phyloP scores from a whole-genome alignment of 306 rosid genomes.

The Sicyos baderoa region DNA sequence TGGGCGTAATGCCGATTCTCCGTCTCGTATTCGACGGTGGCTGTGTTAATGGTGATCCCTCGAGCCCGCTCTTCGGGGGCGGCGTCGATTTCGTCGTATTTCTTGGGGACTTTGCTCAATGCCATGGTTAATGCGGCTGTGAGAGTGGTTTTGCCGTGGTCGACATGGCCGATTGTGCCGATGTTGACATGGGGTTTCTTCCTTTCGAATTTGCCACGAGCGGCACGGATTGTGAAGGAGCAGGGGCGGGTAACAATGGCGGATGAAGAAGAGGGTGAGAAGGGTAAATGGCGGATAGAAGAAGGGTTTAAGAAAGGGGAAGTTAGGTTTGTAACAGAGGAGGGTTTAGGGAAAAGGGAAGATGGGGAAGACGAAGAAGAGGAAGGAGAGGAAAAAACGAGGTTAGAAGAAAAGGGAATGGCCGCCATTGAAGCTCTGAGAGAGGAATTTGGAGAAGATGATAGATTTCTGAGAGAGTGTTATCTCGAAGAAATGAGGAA shows the following conservation, averaged over 20 bases:
- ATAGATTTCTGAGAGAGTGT: conserved; percentile 14
- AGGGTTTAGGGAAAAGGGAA: conserved; percentile 26
- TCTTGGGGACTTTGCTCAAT: conserved; percentile 50
- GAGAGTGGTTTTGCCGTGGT: conserved; percentile 87
- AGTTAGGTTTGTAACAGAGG: conserved; percentile 35
- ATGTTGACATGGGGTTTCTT: conserved; percentile 85
- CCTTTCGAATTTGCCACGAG: conserved; percentile 80
- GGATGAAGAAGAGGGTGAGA: conserved; percentile 27
- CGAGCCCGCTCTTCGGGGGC: conserved; percentile 89
- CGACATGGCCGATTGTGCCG: conserved; percentile 87
- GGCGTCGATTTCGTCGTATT: conserved; percentile 81
- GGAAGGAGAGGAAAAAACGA: conserved; percentile 29
- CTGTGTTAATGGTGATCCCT: conserved; percentile 84
- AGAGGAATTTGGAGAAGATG: background rate
- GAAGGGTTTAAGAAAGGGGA: conserved; percentile 61
- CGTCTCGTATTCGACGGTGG: conserved; percentile 85
- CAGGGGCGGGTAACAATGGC: conserved; percentile 28
- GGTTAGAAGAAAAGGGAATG: conserved; percentile 42
- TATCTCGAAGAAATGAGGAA: conserved; percentile 28
- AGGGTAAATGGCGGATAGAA: conserved; percentile 39
- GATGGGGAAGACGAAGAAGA: conserved; percentile 23
- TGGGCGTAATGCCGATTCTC: conserved; percentile 67
- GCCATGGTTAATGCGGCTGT: conserved; percentile 94
- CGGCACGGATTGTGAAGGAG: conserved; percentile 54
- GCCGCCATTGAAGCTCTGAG: conserved; percentile 38